Conservation (phyloP, 2,329 filamentous ascomycete species). For the Arthrobotrys iridis region DNA sequence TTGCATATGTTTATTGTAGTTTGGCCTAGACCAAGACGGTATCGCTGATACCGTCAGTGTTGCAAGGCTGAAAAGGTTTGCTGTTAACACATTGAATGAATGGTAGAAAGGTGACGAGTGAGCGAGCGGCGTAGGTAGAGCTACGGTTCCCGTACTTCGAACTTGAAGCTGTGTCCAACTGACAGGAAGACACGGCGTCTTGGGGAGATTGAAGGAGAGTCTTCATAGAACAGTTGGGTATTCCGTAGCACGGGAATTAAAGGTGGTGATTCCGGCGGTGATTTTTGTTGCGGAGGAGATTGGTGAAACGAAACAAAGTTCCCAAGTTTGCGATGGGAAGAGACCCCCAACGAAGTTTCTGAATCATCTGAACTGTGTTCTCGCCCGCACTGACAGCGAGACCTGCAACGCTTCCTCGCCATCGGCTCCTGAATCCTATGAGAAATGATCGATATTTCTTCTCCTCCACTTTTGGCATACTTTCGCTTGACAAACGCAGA, state of each 20-base stretch:
- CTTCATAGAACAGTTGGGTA: not conserved
- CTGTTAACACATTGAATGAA: slow-evolving; percentile 54
- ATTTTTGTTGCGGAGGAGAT: not conserved
- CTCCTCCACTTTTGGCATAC: not conserved
- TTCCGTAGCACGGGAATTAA: not conserved
- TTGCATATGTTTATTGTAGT: slow-evolving; percentile 15
- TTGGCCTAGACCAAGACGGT: not conserved
- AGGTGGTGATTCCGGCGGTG: no score
- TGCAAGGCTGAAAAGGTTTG: not conserved
- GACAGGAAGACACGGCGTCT: not conserved
- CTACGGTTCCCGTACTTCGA: not conserved
- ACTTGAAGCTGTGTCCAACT: not conserved
- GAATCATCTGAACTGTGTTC: not conserved
- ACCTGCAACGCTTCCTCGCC: not conserved
- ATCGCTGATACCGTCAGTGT: slow-evolving; percentile 29
- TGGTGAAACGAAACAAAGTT: slow-evolving; percentile 15
- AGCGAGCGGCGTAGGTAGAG: not conserved
- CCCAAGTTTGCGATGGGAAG: not conserved
- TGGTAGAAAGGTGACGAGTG: slow-evolving; percentile 18
- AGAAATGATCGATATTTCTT: not conserved
- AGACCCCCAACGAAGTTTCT: not conserved
- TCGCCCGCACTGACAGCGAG: not conserved
- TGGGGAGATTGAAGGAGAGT: not conserved
- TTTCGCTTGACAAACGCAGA: not conserved
- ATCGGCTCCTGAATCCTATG: not conserved